phyloP scores from a whole-genome alignment of 1,139 yeast genomes.

The Maudiozyma humilis region DNA sequence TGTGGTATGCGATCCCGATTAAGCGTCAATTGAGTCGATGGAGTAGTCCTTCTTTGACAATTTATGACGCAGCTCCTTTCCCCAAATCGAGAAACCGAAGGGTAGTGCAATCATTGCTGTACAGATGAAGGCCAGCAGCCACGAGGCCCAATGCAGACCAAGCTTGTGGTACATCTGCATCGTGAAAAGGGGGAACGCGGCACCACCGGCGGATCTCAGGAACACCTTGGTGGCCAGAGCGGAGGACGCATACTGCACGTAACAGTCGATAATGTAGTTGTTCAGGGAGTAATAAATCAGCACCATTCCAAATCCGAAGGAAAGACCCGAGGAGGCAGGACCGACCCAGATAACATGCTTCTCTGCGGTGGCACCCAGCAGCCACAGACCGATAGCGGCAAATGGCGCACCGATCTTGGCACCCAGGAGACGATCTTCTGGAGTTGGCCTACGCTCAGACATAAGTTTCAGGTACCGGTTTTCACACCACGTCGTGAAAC shows the following conservation, averaged over 20 bases:
- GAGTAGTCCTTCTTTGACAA: constrained; percentile 62
- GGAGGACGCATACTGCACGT: constrained; percentile 80
- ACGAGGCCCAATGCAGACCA: constrained; percentile 65
- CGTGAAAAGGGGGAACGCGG: constrained; percentile 66
- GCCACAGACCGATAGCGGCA: constrained; percentile 80
- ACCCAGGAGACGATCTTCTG: constrained; percentile 81
- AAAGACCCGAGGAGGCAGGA: constrained; percentile 83
- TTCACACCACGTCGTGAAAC: constrained; percentile 67
- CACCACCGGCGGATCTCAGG: constrained; percentile 74
- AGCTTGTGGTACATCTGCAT: constrained; percentile 66
- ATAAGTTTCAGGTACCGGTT: constrained; percentile 46
- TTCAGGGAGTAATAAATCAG: constrained; percentile 78
- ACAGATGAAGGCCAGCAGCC: constrained; percentile 71
- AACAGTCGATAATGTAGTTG: constrained; percentile 82
- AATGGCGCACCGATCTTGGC: constrained; percentile 88
- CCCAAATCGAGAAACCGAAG: constrained; percentile 64
- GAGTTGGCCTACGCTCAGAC: constrained; percentile 57
- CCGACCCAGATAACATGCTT: constrained; percentile 86
- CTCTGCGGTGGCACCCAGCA: constrained; percentile 80
- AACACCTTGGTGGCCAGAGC: constrained; percentile 88
- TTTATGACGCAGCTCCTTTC: constrained; percentile 53
- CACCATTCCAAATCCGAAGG: constrained; percentile 90
- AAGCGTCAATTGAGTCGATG: constrained; percentile 25
- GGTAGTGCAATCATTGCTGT: constrained; percentile 82
- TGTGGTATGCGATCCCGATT: too few species aligned